Base-by-base conservation (phyloP, 2,329 filamentous ascomycete genomes). In the Delphinella strobiligena region DNA sequence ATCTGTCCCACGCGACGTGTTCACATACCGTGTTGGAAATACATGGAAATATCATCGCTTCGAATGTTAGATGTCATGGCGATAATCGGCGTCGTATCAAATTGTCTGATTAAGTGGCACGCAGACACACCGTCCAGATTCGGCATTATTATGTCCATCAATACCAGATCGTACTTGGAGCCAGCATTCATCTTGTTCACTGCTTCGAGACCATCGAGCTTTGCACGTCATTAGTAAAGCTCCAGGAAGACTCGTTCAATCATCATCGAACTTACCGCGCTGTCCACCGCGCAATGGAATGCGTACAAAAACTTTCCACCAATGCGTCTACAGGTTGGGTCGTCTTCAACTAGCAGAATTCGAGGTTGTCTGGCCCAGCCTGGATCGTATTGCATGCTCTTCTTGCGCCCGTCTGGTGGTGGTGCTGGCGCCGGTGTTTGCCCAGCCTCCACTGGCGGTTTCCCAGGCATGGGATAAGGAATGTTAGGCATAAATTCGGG, bases 41-140 rank as follows among this genome's bases (percentile, higher is more conserved):
- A 98, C 65, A 93, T 88, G 39, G 89, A 84, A 45, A 96, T 93
- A 57, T 98, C 91, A 53, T 95, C 89, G 45, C 86, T 88, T 48
- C 91, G 77, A 48, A 98, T 96, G 56, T 96, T 98, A 3, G 89
- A 95, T 3, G 91, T 98, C 91, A 98, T 96, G 34, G 91, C 91
- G 43, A 98, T 85, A 52, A 98, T 93, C 0, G 91, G 91, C 15
- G 83, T 79, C 29, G 78, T 75, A 47, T 87, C 79, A 46, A 89
- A 85, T 54, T 94, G 84, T 38, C 89, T 78, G 48, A 98, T 95
- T 46, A 94, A 78, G 54, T 91, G 84, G 42, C 87, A 94, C 2
- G 91, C 89, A 12, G 88, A 94, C 4, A 96, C 87, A 50, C 91
- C 91, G 53, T 96, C 91, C 39, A 96, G 70, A 48, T 88, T 82